Evolutionary conservation across 139 green algal species (phyloP).

Genomic region (Tetradesmus lagerheimii): DNA sequence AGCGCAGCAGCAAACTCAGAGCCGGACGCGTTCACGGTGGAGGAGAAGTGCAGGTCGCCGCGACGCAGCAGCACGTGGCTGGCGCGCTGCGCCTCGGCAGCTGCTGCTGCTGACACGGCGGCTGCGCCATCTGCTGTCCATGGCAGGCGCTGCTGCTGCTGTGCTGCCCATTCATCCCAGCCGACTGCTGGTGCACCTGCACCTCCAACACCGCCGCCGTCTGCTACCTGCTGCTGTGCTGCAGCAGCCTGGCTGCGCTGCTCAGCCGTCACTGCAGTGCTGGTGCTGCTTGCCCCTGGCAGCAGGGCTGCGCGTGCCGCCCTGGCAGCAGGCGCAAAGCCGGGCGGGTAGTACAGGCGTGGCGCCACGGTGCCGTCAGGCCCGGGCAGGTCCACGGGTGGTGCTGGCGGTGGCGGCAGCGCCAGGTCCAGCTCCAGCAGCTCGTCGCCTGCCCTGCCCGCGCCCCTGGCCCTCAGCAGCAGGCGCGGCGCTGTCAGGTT

Average conservation of each 20-base stretch:
- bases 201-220: conserved; percentile 8
- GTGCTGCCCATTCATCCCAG: background rate
- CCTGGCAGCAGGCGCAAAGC: conserved; percentile 26
- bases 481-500: conserved; percentile 48
- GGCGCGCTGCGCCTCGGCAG: conserved; percentile 28
- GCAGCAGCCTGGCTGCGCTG: background rate
- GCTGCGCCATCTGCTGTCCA: conserved; percentile 12
- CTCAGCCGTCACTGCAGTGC: background rate
- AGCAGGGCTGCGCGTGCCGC: background rate
- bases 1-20: conserved; percentile 36
- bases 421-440: conserved; percentile 79
- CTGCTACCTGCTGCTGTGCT: background rate
- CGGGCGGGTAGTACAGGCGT: conserved; percentile 40
- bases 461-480: conserved; percentile 44
- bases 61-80: conserved; percentile 58
- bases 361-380: conserved; percentile 15
- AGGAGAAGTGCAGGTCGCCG: conserved; percentile 48
- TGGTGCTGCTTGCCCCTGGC: background rate
- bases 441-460: conserved; percentile 62
- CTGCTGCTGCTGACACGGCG: background rate
- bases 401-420: conserved; percentile 48
- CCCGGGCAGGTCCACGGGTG: background rate
- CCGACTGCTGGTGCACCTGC: background rate
- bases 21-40: conserved; percentile 31
- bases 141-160: background rate